phyloP scores from a whole-genome alignment of 257 asterid genomes.

The Gentiana dahurica region DNA sequence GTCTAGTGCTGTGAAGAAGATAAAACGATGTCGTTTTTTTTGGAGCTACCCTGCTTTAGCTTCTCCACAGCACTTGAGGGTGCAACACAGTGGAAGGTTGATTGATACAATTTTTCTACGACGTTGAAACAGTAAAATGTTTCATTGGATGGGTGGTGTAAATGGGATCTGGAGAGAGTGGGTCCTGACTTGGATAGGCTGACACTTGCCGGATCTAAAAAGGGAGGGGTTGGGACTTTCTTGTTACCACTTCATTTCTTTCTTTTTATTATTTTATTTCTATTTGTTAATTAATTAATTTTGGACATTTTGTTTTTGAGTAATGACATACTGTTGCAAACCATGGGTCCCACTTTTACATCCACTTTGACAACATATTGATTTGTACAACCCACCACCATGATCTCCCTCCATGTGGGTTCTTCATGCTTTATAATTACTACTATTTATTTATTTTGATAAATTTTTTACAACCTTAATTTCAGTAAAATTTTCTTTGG shows the following conservation, averaged over 20 bases:
- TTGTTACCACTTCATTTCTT: constrained; percentile 3
- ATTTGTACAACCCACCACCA: not conserved
- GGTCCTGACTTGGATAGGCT: constrained; percentile 38
- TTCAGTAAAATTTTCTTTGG: constrained; percentile 6
- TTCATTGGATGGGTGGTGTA: constrained; percentile 17
- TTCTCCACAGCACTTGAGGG: too few species aligned
- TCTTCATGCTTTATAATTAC: not conserved
- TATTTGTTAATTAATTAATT: constrained; percentile 11
- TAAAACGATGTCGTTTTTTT: too few species aligned
- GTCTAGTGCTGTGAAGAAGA: too few species aligned
- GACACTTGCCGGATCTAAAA: constrained; percentile 44
- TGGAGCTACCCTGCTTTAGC: too few species aligned
- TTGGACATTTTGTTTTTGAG: constrained; percentile 15
- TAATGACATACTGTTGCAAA: too few species aligned
- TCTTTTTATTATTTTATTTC: too few species aligned
- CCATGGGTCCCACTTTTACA: constrained; percentile 11
- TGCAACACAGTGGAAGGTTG: too few species aligned
- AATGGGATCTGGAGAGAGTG: constrained; percentile 58
- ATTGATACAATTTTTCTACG: too few species aligned
- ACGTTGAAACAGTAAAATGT: too few species aligned
- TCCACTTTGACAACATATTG: not conserved
- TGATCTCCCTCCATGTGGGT: not conserved
- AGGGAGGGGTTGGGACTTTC: constrained; percentile 34
- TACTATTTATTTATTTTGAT: not conserved
- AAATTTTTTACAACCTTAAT: not conserved